Evolutionary conservation across 1,139 yeast species (phyloP), one percentile per base, ranked within the genome.

Genomic region (Kluyveromyces marxianus): DNA sequence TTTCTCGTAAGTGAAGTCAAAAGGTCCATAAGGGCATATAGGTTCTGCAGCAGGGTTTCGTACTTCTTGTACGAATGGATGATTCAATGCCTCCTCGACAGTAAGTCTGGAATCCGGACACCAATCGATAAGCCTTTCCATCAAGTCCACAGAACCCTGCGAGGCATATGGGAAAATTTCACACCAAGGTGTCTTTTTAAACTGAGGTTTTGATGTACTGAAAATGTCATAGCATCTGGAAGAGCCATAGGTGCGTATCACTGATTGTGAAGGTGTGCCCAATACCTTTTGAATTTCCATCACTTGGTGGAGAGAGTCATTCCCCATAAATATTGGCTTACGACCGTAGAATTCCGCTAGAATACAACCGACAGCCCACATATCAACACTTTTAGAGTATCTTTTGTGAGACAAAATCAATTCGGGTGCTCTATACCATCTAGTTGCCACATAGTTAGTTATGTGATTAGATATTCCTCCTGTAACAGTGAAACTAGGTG

Each of bases 361-460:
- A n/a, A 84, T 83, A 57, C 94, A 84, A 0, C 94, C 94, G 30
- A 81, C 74, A 1, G 92, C 84, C 95, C 95, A 84, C 65, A 84
- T 67, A 62, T 84, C 95, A 42, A 84, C 81, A 2, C 83, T 68
- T 51, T 78, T 77, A 25, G 75, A 68, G 57, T 81, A 69, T 46
- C 66, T 69, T 48, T 75, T 72, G 44, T 76, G 74, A 25, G 86
- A 77, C 48, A 89, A 69, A 50, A 89, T 79, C 47, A 90, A 71
- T 60, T 90, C 97, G 0, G 97, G 97, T 0, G 97, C 97, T 45
- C 97, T 69, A 60, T 90, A 90, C 96, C 96, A 90, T 50, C 97
- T 69, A 0, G 97, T 90, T 3, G 97, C 97, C 21, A 90, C 97
- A 58, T 89, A 89, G 54, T 81, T 81, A 3, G 97, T 89, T 42